phyloP scores from a whole-genome alignment of 2,329 filamentous ascomycete species.

The Ilyonectria mors-panacis region DNA sequence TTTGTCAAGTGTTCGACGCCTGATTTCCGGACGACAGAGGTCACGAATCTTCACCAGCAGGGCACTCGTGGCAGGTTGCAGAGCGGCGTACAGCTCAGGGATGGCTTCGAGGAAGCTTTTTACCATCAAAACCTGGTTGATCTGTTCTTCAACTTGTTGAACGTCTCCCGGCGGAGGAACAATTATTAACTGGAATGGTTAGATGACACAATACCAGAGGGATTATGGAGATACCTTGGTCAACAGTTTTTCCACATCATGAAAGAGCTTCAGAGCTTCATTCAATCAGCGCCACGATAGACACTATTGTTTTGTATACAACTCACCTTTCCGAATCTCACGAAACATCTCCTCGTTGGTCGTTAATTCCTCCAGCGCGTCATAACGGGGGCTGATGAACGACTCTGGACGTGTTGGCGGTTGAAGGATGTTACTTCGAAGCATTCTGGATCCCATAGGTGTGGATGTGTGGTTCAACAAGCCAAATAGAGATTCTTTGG shows the following conservation, averaged over 20 bases:
- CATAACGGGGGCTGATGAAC: conserved; percentile 80
- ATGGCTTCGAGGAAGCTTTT: conserved; percentile 85
- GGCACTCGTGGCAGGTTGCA: conserved; percentile 74
- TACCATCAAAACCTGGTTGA: conserved; percentile 89
- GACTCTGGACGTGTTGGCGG: conserved; percentile 79
- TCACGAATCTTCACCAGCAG: conserved; percentile 78
- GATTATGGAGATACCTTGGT: conserved; percentile 70
- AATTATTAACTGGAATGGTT: conserved; percentile 76
- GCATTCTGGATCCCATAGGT: conserved; percentile 87
- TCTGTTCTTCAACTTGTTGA: conserved; percentile 80
- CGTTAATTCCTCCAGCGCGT: conserved; percentile 86
- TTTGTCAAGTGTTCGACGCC: conserved; percentile 71
- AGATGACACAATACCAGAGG: neutral
- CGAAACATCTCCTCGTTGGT: conserved; percentile 89
- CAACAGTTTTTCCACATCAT: conserved; percentile 85
- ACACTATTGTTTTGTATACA: neutral
- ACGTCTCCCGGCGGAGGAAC: conserved; percentile 77
- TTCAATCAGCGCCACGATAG: neutral
- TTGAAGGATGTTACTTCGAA: conserved; percentile 90
- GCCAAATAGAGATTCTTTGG: conserved; percentile 86
- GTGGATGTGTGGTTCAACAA: conserved; percentile 88
- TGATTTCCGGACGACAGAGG: conserved; percentile 76
- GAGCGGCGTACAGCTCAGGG: conserved; percentile 75
- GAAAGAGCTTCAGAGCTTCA: conserved; percentile 78
- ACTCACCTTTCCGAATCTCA: conserved; percentile 76